These are phyloP conservation scores for Aspergillus piperis DNA, from an alignment of 2,329 filamentous ascomycete species.

Conservation along the genomic window DNA sequence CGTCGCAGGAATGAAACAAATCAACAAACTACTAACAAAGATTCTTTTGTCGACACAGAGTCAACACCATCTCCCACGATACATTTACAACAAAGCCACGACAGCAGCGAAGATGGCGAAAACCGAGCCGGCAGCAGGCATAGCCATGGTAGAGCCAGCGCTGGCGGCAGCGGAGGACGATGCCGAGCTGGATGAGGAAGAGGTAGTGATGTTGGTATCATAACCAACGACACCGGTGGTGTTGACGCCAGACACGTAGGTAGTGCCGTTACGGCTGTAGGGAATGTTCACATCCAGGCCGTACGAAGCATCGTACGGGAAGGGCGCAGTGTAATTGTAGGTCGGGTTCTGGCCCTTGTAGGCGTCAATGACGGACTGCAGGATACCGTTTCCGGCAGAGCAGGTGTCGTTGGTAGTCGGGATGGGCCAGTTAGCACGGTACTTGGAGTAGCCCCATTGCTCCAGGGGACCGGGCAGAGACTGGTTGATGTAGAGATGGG, in stretches of 20 bases:
- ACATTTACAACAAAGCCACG: background rate
- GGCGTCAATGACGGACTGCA: constrained; percentile 30
- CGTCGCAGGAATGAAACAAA: background rate
- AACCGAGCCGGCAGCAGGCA: background rate
- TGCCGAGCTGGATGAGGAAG: background rate
- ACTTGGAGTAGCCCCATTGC: constrained; percentile 22
- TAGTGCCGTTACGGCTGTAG: constrained; percentile 2
- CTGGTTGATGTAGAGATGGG: constrained; percentile 52
- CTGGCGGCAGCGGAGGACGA: background rate
- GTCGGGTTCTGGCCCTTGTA: constrained; percentile 26
- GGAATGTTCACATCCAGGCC: constrained; percentile 20
- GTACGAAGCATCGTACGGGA: constrained; percentile 24
- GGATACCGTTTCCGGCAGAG: constrained; percentile 34
- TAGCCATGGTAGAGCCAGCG: background rate
- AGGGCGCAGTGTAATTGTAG: constrained; percentile 36
- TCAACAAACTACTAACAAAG: background rate
- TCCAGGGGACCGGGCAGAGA: constrained; percentile 54
- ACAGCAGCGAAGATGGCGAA: background rate
- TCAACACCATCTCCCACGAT: background rate
- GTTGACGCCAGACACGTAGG: constrained; percentile 3
- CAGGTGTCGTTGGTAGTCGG: constrained; percentile 31
- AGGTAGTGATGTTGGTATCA: background rate
- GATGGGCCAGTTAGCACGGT: constrained; percentile 28
- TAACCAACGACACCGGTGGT: background rate
- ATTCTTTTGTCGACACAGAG: background rate